Percentiles rank a stretch among this genome's conserved stretches.
Evolutionary conservation across 2,329 filamentous ascomycete species (phyloP).

Genomic region (Helotiales sp.): DNA sequence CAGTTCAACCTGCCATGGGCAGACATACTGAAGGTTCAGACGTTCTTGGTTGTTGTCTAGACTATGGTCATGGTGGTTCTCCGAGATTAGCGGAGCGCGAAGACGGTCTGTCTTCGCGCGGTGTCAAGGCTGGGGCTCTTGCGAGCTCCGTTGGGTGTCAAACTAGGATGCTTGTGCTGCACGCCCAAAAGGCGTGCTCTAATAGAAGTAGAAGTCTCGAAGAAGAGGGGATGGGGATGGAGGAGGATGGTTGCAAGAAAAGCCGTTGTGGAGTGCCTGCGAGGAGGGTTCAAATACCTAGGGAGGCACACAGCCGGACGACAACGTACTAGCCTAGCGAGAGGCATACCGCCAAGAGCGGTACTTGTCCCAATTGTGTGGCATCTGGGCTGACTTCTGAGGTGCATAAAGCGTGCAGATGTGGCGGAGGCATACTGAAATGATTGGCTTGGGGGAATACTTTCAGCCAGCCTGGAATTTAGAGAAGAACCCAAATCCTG

Average conservation of each 20-base stretch:
- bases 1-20: background rate
- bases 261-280: background rate
- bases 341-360: background rate
- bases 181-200: background rate
- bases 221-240: background rate
- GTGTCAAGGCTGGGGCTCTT: background rate
- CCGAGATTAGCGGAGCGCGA: background rate
- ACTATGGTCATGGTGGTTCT: background rate
- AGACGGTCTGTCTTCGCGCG: too few relatives aligned
- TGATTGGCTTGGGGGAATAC: too few relatives aligned
- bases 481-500: too few relatives aligned
- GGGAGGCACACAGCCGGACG: background rate
- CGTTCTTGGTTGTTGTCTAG: background rate
- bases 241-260: background rate
- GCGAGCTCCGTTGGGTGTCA: background rate
- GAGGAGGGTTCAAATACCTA: background rate
- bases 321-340: too few relatives aligned
- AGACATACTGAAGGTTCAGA: background rate
- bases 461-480: too few relatives aligned
- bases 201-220: too few relatives aligned
- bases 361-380: background rate
- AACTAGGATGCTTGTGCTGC: background rate
- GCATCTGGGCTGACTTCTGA: background rate
- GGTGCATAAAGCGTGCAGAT: background rate
- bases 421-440: background rate